Evolutionary conservation across 352 stramenopile species (phyloP), one percentile per base, ranked within the genome.

Genomic region (Phytophthora citrophthora): DNA sequence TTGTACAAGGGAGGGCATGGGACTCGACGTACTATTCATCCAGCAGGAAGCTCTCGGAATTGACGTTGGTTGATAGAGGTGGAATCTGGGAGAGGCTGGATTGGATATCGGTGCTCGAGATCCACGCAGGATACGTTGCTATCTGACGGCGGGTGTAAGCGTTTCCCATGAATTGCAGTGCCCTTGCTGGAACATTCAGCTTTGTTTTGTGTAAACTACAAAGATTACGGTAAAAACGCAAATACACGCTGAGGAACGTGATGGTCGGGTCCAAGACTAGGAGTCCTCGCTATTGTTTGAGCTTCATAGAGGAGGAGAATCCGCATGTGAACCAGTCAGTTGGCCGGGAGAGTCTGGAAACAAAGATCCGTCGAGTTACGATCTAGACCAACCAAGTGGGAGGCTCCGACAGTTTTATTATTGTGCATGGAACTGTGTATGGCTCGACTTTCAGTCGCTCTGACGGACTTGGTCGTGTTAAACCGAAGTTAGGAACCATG

Each of bases 1-100:
- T 61, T 32, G 23, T 66, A 5, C 48, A 66, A 15, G 58, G 48
- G 53, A 61, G 13, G 2, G 32, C 61, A 11, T 61, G 26, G 5
- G 50, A 15, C 2, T 57, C 47, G 4, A 58, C 36, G 2, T 64
- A 58, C 47, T 26, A 36, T 45, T 31, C 36, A 59, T 10, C 31
- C 15, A n/a, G 23, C 16, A 6, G 15, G 47, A 31, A 20, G 29
- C 36, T 47, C 5, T 52, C 46, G 5, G n/a, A 12, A 7, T n/a
- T 38, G 10, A 12, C 34, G 13, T 36, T 15, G 3, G 43, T 24
- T 4, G 48, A 54, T 44, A 20, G 48, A 53, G 41, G 11, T 10
- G 24, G 10, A 31, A 13, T 39, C 8, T 65, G 57, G 57, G 46
- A 48, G 27, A n/a, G 13, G 10, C 7, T 52, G 3, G 26, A 41